Evolutionary conservation across 768 basidiomycete species (phyloP).

Genomic region (Boletus reticulatus): DNA sequence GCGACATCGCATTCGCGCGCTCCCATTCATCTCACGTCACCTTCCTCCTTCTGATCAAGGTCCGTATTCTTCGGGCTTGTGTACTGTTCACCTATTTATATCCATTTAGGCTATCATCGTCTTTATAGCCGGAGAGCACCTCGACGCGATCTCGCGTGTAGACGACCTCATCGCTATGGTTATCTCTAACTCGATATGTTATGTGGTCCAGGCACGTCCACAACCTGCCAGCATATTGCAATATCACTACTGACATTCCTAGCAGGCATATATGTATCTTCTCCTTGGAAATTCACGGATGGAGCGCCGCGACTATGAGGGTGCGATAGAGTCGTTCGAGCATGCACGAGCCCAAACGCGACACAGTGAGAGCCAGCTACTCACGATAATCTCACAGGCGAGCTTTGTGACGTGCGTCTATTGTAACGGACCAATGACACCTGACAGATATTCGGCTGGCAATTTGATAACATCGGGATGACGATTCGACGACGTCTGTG

Average conservation of each 20-base stretch:
- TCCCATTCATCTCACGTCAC: no score
- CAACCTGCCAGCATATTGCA: no score
- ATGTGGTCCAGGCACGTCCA: not conserved
- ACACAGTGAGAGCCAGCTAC: no score
- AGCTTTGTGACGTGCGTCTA: no score
- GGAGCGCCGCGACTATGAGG: not conserved
- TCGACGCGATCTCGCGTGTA: not conserved
- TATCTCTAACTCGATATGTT: not conserved
- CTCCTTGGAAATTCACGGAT: not conserved
- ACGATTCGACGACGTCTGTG: not conserved
- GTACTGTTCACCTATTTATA: no score
- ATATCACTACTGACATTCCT: not conserved
- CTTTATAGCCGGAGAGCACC: not conserved
- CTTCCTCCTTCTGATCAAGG: no score
- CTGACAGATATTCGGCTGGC: not conserved
- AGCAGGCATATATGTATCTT: not conserved
- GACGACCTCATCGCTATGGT: not conserved
- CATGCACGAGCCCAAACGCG: not conserved
- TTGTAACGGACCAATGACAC: no score
- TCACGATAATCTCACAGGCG: not conserved
- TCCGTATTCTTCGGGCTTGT: no score
- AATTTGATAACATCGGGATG: not conserved
- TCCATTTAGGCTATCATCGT: no score
- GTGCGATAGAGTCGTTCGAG: not conserved
- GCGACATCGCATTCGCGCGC: no score